Conservation (phyloP, 2,329 filamentous ascomycete genomes). For the Aspergillus costaricaensis region DNA sequence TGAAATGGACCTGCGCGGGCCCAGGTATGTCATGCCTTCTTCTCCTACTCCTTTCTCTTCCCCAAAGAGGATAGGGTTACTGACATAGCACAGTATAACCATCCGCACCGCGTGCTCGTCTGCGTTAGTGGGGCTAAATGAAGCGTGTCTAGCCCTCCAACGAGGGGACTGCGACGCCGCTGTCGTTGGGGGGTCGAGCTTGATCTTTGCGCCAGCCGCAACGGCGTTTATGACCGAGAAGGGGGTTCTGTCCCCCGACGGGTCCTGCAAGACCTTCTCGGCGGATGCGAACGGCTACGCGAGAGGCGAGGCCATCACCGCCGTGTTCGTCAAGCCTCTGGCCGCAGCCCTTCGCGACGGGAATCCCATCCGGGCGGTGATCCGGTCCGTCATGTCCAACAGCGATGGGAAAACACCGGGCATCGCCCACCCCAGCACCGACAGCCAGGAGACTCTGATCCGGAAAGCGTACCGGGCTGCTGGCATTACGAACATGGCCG, state of each 20-base stretch:
- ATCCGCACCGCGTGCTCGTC: conserved; percentile 43
- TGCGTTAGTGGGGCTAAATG: conserved; percentile 33
- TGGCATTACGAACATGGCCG: neutral
- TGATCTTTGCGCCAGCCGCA: conserved; percentile 33
- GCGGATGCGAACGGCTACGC: conserved; percentile 33
- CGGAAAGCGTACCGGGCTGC: conserved; percentile 2
- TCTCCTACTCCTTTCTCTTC: neutral
- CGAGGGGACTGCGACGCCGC: conserved; percentile 22
- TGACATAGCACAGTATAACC: conserved; percentile 14
- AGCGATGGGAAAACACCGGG: conserved; percentile 14
- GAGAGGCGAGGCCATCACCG: conserved; percentile 24
- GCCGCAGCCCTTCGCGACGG: neutral
- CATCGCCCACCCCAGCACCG: conserved; percentile 15
- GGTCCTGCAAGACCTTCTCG: conserved; percentile 30
- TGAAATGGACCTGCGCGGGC: conserved; percentile 29
- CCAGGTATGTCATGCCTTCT: conserved; percentile 17
- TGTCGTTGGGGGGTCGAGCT: conserved; percentile 36
- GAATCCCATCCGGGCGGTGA: conserved; percentile 21
- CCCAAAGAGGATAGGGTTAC: neutral
- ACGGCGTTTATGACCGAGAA: conserved; percentile 32
- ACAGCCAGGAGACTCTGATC: conserved; percentile 20
- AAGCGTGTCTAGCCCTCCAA: conserved; percentile 27
- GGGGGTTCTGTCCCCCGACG: conserved; percentile 36
- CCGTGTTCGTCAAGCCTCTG: conserved; percentile 4
- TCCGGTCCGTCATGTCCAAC: conserved; percentile 21